These are phyloP conservation scores for Dactylellina parvicollis DNA, from an alignment of 2,329 filamentous ascomycete genomes.

Conservation along the genomic window DNA sequence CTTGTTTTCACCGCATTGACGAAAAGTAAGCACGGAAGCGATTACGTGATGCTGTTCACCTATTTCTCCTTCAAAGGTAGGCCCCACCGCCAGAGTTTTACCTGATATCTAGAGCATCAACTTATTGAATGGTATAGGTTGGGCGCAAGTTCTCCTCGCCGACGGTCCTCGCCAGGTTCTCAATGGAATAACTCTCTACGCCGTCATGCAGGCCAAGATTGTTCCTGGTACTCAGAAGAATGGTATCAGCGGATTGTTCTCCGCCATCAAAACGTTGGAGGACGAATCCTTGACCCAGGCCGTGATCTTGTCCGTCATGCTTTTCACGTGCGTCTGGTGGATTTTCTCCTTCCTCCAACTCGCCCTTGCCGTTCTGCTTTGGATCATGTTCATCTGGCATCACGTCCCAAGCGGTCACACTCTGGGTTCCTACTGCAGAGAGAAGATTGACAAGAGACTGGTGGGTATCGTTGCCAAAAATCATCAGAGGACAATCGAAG, in stretches of 20 bases:
- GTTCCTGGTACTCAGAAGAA: constrained; percentile 70
- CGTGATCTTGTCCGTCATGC: constrained; percentile 79
- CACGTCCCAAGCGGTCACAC: constrained; percentile 85
- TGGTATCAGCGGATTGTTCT: constrained; percentile 54
- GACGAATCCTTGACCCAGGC: constrained; percentile 76
- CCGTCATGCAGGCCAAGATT: constrained; percentile 80
- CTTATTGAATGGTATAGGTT: constrained; percentile 67
- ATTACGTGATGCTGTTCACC: constrained; percentile 89
- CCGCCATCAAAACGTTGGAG: constrained; percentile 68
- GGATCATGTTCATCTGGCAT: constrained; percentile 89
- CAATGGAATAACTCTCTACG: constrained; percentile 87
- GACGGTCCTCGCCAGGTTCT: constrained; percentile 91
- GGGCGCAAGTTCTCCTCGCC: constrained; percentile 87
- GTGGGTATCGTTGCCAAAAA: constrained; percentile 85
- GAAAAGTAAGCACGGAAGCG: constrained; percentile 87
- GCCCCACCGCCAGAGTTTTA: constrained; percentile 37
- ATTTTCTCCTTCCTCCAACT: constrained; percentile 79
- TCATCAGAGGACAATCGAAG: constrained; percentile 86
- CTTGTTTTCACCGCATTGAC: constrained; percentile 91
- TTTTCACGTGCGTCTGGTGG: constrained; percentile 87
- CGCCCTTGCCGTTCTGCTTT: constrained; percentile 78
- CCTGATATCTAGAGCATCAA: not conserved
- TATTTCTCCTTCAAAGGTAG: constrained; percentile 80
- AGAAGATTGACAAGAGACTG: constrained; percentile 87
- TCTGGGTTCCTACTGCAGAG: constrained; percentile 84